Base-by-base conservation (phyloP, 345 rosid genomes). In the Linum tenue region DNA sequence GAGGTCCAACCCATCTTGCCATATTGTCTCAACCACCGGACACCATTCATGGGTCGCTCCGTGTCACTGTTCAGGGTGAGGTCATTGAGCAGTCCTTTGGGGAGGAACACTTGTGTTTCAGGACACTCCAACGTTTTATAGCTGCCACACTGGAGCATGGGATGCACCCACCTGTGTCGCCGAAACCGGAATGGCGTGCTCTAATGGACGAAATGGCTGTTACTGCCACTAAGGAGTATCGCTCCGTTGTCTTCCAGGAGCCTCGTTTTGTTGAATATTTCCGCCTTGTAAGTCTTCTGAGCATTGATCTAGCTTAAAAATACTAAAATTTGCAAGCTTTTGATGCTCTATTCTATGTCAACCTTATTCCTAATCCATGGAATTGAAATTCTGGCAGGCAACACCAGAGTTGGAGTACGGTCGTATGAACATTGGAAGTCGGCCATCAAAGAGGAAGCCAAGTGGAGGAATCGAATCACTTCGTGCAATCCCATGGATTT, bases 1-100 rank as follows among this genome's bases (percentile, higher is more conserved):
- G 99, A 64, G 97, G 99, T 59, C 99, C 99, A 31, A 91, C 97
- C 56, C 97, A 94, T 79, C 96, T 94, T 68, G 99, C 99, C 75
- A 94, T 91, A 67, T 73, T 91, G 82, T 94, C 99, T 77, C 99
- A 94, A 82, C 99, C 97, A n/a, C 99, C 99, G 4, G 99, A 94
- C 38, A 94, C 99, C 10, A 83, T 94, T 65, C 91, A 90, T 8
- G 97, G 99, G 55, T 90, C 97, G 14, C 84, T 94, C 39, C 84
- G 96, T 62, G 99, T 90, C 64, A 94, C 97, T 1, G 96, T 94
- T 67, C 97, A 91, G 64, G 97, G 99, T 62, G 99, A 94, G 78
- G 96, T 94, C 72, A 90, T 94, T 62, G 97, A 94, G 81, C 90
- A 88, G 67, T 90, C 92, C 36, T 94, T 94, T 74, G 99, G 99